phyloP scores from a whole-genome alignment of 169 alveolate genomes.

The Cryptosporidium andersoni region DNA sequence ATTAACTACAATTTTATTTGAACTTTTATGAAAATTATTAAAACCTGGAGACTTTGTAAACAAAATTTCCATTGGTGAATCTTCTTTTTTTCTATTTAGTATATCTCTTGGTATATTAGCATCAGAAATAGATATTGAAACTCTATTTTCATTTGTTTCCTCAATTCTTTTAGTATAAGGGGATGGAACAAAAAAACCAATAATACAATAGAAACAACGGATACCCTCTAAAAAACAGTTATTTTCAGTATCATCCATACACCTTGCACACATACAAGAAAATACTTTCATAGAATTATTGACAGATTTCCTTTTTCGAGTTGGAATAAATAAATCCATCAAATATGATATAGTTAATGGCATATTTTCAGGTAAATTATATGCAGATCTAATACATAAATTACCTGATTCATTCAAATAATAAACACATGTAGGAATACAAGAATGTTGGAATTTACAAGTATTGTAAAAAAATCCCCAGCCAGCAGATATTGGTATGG shows the following conservation, averaged over 20 bases:
- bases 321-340: slow-evolving; percentile 84
- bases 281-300: slow-evolving; percentile 75
- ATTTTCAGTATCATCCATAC: slow-evolving; percentile 80
- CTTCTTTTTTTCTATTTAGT: neutral
- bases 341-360: slow-evolving; percentile 78
- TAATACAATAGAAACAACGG: slow-evolving; percentile 78
- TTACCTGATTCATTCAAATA: slow-evolving; percentile 80
- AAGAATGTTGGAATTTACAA: slow-evolving; percentile 82
- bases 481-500: slow-evolving; percentile 81
- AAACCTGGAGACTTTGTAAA: too few species aligned
- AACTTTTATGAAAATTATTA: neutral
- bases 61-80: neutral
- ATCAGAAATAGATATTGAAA: neutral
- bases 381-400: slow-evolving; percentile 82
- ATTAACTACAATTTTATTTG: too few species aligned
- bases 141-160: neutral
- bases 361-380: slow-evolving; percentile 83
- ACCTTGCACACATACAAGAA: slow-evolving; percentile 81
- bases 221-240: slow-evolving; percentile 78
- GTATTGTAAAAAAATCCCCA: slow-evolving; percentile 75
- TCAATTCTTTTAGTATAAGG: slow-evolving; percentile 31
- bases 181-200: slow-evolving; percentile 76
- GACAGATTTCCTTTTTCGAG: slow-evolving; percentile 77
- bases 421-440: slow-evolving; percentile 82
- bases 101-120: neutral